These are phyloP conservation scores for Fagus sylvatica DNA, from an alignment of 306 rosid species.

Conservation along the genomic window DNA sequence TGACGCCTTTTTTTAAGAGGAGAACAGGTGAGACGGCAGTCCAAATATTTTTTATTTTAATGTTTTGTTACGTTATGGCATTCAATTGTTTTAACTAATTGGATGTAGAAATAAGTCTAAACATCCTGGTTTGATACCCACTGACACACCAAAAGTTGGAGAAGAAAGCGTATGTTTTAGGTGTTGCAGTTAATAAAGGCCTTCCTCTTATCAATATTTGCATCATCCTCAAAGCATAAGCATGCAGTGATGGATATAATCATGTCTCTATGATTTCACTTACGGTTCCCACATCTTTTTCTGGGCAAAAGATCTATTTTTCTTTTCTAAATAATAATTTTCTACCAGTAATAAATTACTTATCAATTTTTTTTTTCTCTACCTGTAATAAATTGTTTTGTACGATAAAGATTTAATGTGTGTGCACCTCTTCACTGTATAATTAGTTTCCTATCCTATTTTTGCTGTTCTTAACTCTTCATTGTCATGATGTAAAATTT, in stretches of 20 bases:
- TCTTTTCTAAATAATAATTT: background rate
- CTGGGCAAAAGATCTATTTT: background rate
- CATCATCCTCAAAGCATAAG: conserved; percentile 7
- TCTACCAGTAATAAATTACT: background rate
- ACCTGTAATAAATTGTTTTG: background rate
- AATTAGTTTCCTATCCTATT: conserved; percentile 26
- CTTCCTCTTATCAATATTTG: background rate
- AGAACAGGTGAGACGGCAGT: conserved; percentile 28
- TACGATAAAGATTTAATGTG: background rate
- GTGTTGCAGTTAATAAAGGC: background rate
- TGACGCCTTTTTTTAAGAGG: conserved; percentile 40
- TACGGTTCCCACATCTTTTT: background rate
- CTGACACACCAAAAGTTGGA: background rate
- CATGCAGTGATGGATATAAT: conserved; percentile 10
- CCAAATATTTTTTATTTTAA: conserved; percentile 41
- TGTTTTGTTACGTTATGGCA: background rate
- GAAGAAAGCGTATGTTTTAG: background rate
- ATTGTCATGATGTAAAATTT: conserved; percentile 69
- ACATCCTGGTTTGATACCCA: background rate
- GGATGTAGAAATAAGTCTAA: background rate
- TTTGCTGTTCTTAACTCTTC: conserved; percentile 59
- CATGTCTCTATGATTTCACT: background rate
- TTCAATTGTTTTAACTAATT: background rate
- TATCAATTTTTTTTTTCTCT: background rate
- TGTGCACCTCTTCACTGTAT: conserved; percentile 17